phyloP scores from a whole-genome alignment of 2,329 filamentous ascomycete genomes.

The Alternaria arborescens region DNA sequence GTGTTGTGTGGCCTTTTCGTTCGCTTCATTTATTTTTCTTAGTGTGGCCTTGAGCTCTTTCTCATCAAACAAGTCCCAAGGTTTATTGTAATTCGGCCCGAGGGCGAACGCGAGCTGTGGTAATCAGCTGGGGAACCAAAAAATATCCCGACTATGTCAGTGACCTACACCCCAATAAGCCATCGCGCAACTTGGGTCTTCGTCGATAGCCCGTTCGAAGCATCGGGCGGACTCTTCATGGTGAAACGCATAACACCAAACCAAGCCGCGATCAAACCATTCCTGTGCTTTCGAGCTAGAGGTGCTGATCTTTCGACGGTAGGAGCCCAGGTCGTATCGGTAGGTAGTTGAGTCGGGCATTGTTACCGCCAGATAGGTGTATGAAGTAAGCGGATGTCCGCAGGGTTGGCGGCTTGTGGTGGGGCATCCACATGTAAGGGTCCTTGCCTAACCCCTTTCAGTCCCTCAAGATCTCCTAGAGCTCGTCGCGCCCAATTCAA shows the following conservation, averaged over 20 bases:
- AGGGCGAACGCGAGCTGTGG: constrained; percentile 67
- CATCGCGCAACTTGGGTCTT: constrained; percentile 66
- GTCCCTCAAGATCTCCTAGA: background rate
- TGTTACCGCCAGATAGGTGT: background rate
- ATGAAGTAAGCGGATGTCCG: background rate
- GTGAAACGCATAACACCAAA: constrained; percentile 80
- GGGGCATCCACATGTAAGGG: background rate
- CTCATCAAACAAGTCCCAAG: constrained; percentile 75
- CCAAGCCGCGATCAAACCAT: constrained; percentile 77
- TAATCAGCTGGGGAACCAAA: constrained; percentile 46
- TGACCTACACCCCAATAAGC: constrained; percentile 68
- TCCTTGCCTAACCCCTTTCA: background rate
- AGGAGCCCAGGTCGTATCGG: constrained; percentile 67
- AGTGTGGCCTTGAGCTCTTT: constrained; percentile 65
- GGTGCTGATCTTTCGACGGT: constrained; percentile 65
- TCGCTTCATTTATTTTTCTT: constrained; percentile 58
- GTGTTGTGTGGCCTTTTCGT: constrained; percentile 55
- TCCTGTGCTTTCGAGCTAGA: constrained; percentile 61
- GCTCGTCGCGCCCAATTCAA: background rate
- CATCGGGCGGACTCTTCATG: constrained; percentile 74
- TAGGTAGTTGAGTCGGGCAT: constrained; percentile 22
- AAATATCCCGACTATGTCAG: background rate
- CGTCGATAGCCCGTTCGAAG: constrained; percentile 66
- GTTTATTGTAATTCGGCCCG: constrained; percentile 82
- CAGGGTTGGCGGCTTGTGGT: background rate